Base-by-base conservation (phyloP, 73 alveolate genomes). In the Symbiodinium natans region DNA sequence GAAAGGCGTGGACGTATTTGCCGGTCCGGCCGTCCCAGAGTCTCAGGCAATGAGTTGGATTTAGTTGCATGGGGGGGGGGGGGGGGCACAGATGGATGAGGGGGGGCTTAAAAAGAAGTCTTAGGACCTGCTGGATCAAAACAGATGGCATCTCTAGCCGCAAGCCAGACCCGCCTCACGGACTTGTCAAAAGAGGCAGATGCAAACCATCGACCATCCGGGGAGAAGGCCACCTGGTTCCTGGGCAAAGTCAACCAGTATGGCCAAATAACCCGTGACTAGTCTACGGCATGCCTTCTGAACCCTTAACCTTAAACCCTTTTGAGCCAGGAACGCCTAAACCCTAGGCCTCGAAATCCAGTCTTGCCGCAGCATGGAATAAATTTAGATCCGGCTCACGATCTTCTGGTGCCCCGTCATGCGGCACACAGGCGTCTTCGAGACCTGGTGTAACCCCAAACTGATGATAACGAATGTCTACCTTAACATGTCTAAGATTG, bases 1-100 rank as follows among this genome's bases (percentile, higher is more conserved):
- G 99, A 95, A 99, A 99, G 68, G 99, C 99, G 54, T 99, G 99
- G 75, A 99, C 99, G 93, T 99, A 99, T 90, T 99, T 99, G 21
- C 99, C 99, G 25, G 99, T 99, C 59, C 99, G 92, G 40, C 99
- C 99, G 93, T 99, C 99, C 99, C 99, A 99, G 23, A 99, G 99
- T 95, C 77, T 63, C 38, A 63, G 77, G 77, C 59, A 46, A 46
- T n/a, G n/a, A n/a, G n/a, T 99, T 99, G n/a, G n/a, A n/a, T n/a
- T n/a, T n/a, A n/a, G n/a, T n/a, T n/a, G n/a, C n/a, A n/a, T n/a
- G n/a, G n/a, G n/a, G n/a, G n/a, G n/a, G n/a, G n/a, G n/a, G n/a
- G n/a, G n/a, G n/a, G n/a, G n/a, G n/a, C n/a, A n/a, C n/a, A n/a
- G n/a, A n/a, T n/a, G n/a, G n/a, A n/a, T n/a, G n/a, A n/a, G n/a